Conservation (phyloP, 495 filamentous ascomycete species). For the Penicillium dipodomyicola region DNA sequence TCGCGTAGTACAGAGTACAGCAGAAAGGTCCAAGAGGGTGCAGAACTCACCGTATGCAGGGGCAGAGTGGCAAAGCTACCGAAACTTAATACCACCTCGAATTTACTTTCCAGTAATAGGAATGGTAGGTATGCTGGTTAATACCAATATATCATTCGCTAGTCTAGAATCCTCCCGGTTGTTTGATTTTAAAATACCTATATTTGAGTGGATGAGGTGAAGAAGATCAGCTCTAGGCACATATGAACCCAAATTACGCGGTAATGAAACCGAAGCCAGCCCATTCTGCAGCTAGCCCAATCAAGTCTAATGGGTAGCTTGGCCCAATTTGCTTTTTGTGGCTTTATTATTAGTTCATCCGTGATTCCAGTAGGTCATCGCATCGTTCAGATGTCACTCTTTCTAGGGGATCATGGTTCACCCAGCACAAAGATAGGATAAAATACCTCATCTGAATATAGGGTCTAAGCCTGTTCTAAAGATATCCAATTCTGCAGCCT, state of each 20-base stretch:
- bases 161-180: neutral
- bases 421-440: neutral
- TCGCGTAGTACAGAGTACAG: constrained; percentile 4
- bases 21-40: constrained; percentile 2
- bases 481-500: constrained; percentile 6
- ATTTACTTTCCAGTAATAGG: neutral
- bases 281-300: constrained; percentile 8
- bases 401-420: too few relatives aligned
- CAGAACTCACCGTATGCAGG: constrained; percentile 3
- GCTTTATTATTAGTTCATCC: neutral
- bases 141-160: neutral
- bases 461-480: neutral
- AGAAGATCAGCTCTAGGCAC: constrained; percentile 3
- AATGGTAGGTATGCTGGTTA: neutral
- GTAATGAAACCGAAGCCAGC: constrained; percentile 8
- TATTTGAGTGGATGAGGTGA: neutral
- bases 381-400: constrained; percentile 1
- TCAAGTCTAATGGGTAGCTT: neutral
- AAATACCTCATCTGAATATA: neutral
- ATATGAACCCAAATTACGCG: neutral
- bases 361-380: neutral
- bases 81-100: constrained; percentile 1
- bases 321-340: neutral
- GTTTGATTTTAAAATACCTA: neutral
- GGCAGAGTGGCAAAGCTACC: neutral